Evolutionary conservation across 345 rosid genomes (phyloP), one percentile per base, ranked within the genome.

Genomic region (Salix brachista): DNA sequence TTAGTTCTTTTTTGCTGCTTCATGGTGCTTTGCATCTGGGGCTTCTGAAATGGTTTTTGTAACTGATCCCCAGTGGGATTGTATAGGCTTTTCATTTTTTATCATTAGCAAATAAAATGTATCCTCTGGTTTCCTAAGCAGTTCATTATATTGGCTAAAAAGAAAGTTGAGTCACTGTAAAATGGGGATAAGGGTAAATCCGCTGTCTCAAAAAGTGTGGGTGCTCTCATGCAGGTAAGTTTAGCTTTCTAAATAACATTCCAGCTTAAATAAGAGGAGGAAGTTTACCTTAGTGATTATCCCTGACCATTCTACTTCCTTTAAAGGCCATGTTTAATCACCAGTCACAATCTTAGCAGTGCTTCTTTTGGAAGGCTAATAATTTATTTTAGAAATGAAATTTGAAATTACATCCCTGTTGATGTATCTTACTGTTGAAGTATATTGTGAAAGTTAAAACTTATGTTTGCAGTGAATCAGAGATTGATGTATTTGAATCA

Each of bases 401-500:
- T 69, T 46, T 30, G 25, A 26, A 28, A 32, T 46, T 23, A 16
- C 46, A 41, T 62, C 68, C 13, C 46, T 42, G 68, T 69, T 42
- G 26, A 30, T 56, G 26, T 25, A 8, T 25, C 62, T 56, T 3
- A 32, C 6, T 11, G 28, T 32, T 78, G 52, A 61, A 14, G 18
- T 37, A 68, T 39, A 11, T 65, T 65, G 21, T 62, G 41, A 37
- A 58, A 61, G 42, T 75, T 66, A 37, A 58, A 58, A 72, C 36
- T 12, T 60, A n/a, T 74, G 25, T 60, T 75, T 64, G 82, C 91
- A 94, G 98, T 70, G 97, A 92, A 83, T 77, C 93, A 41, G 98
- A 94, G 93, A 94, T 94, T 72, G 98, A 94, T 73, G 65, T 92
- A 23, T 94, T 94, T 83, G 98, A 94, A 77, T 90, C 94, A 73